These are phyloP conservation scores for Sporothrix mexicana DNA, from an alignment of 2,329 filamentous ascomycete species.

Conservation along the genomic window DNA sequence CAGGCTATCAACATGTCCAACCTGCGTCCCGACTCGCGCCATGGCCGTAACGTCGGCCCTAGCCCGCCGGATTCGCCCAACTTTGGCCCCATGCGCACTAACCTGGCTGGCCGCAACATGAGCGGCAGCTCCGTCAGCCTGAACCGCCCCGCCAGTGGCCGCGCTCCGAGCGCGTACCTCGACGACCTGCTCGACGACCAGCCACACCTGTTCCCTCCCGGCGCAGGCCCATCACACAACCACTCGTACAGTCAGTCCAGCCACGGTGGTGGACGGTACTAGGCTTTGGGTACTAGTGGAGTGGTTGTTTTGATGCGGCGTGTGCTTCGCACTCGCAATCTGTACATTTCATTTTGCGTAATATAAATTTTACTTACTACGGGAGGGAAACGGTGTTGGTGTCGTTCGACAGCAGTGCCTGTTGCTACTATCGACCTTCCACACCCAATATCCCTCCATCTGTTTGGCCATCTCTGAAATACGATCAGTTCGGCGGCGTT, in stretches of 20 bases:
- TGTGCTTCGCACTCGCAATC: not conserved
- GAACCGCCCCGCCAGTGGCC: slow-evolving; percentile 67
- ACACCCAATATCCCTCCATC: not conserved
- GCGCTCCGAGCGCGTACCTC: slow-evolving; percentile 86
- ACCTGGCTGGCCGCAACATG: slow-evolving; percentile 48
- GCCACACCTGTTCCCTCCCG: slow-evolving; percentile 56
- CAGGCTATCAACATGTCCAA: slow-evolving; percentile 67
- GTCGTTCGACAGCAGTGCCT: not conserved
- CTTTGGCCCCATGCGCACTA: slow-evolving; percentile 51
- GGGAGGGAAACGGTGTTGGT: not conserved
- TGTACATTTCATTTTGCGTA: slow-evolving; percentile 26
- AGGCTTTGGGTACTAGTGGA: not conserved
- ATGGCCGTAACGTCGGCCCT: slow-evolving; percentile 54
- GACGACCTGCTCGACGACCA: slow-evolving; percentile 88
- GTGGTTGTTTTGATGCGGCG: slow-evolving; percentile 3
- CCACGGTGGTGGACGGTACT: slow-evolving; percentile 37
- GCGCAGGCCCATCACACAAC: slow-evolving; percentile 38
- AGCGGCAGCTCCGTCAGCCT: slow-evolving; percentile 72
- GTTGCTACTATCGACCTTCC: not conserved
- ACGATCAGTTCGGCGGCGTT: slow-evolving; percentile 24
- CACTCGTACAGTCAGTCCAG: slow-evolving; percentile 42
- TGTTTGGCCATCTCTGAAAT: slow-evolving; percentile 21
- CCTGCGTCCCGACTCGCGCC: slow-evolving; percentile 63
- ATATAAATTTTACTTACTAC: not conserved
- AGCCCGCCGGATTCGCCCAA: slow-evolving; percentile 71